Evolutionary conservation across 106 monocot species (phyloP).

Genomic region (Dioscorea dumetorum): DNA sequence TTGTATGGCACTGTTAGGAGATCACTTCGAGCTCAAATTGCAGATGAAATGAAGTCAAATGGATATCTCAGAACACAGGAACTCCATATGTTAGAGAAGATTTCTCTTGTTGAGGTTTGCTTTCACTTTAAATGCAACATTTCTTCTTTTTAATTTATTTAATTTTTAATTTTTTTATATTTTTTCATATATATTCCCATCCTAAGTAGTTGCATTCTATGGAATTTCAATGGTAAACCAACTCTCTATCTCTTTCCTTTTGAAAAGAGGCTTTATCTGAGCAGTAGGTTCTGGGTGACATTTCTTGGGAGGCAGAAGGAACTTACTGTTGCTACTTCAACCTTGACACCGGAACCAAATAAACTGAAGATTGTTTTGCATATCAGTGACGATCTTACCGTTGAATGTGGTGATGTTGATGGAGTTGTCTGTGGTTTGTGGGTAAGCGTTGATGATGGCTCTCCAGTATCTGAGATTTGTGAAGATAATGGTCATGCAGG

Average conservation of each 20-base stretch:
- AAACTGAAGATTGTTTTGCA: conserved; percentile 31
- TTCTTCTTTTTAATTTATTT: neutral
- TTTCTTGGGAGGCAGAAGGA: conserved; percentile 43
- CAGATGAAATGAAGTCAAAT: conserved; percentile 59
- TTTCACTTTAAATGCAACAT: neutral
- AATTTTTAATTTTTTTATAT: neutral
- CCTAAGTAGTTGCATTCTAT: neutral
- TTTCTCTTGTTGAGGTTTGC: conserved; percentile 85
- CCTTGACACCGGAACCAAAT: conserved; percentile 18
- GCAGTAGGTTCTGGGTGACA: conserved; percentile 64
- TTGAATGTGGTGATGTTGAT: conserved; percentile 88
- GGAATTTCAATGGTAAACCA: conserved; percentile 6
- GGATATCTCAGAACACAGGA: conserved; percentile 62
- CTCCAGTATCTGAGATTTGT: conserved; percentile 14
- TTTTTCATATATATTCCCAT: neutral
- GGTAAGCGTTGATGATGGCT: conserved; percentile 30
- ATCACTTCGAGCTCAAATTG: conserved; percentile 61
- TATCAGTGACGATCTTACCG: conserved; percentile 27
- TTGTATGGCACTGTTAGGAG: conserved; percentile 82
- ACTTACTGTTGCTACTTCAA: conserved; percentile 13
- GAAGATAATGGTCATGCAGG: conserved; percentile 34
- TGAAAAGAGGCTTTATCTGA: conserved; percentile 68
- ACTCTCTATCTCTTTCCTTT: conserved; percentile 4
- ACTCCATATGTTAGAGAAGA: conserved; percentile 47
- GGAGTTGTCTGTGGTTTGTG: conserved; percentile 77